Evolutionary conservation across 352 stramenopile species (phyloP).

Genomic region (Phytophthora capsici): DNA sequence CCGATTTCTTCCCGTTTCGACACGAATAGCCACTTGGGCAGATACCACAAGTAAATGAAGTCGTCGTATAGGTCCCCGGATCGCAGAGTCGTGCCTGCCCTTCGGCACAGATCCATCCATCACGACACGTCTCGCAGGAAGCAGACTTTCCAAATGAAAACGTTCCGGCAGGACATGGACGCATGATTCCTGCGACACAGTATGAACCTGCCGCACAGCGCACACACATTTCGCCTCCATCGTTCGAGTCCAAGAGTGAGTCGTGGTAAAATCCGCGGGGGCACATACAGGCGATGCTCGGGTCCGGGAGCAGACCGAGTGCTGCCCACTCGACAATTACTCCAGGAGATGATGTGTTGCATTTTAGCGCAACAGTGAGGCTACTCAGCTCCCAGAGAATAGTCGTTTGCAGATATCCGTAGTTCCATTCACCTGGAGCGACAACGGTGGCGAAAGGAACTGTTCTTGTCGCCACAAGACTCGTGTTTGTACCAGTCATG

Average conservation of each 20-base stretch:
- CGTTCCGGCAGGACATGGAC: constrained; percentile 44
- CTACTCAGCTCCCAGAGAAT: constrained; percentile 51
- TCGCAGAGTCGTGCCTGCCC: constrained; percentile 60
- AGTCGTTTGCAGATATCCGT: constrained; percentile 36
- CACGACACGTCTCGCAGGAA: constrained; percentile 57
- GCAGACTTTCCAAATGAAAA: constrained; percentile 71
- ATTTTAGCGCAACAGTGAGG: constrained; percentile 44
- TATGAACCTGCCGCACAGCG: constrained; percentile 67
- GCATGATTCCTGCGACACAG: constrained; percentile 62
- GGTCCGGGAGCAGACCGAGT: constrained; percentile 63
- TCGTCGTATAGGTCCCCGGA: constrained; percentile 57
- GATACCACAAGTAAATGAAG: constrained; percentile 39
- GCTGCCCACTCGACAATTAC: constrained; percentile 54
- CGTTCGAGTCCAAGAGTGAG: constrained; percentile 6
- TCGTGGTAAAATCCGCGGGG: constrained; percentile 65
- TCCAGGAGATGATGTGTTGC: constrained; percentile 44
- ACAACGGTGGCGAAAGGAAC: constrained; percentile 16
- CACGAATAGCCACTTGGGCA: constrained; percentile 64
- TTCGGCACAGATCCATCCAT: constrained; percentile 69
- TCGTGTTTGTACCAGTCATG: constrained; percentile 38
- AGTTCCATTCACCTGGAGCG: constrained; percentile 39
- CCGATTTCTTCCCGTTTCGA: constrained; percentile 58
- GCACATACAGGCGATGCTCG: constrained; percentile 58
- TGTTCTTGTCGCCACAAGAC: constrained; percentile 8
- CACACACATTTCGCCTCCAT: constrained; percentile 37